These are phyloP conservation scores for Cryptosporidium bovis DNA, from an alignment of 169 alveolate species.

Conservation along the genomic window DNA sequence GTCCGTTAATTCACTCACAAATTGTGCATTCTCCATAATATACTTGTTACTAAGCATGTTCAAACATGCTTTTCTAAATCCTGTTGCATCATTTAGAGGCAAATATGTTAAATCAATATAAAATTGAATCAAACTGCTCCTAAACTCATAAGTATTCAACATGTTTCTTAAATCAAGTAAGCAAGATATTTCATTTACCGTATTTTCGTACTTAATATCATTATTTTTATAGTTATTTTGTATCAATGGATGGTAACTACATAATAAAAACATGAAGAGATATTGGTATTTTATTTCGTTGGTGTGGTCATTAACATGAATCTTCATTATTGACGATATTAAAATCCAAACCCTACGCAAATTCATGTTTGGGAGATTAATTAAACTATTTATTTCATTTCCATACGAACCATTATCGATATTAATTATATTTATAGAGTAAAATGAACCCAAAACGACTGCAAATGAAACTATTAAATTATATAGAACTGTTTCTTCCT, in stretches of 20 bases:
- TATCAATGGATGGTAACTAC: conserved; percentile 53
- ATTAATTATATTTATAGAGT: conserved; percentile 4
- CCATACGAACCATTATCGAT: neutral
- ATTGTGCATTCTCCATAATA: neutral
- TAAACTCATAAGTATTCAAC: neutral
- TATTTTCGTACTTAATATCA: neutral
- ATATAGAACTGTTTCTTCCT: neutral
- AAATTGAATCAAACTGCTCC: neutral
- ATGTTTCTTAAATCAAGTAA: neutral
- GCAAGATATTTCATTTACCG: neutral
- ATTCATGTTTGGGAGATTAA: conserved; percentile 1
- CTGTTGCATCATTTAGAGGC: conserved; percentile 35
- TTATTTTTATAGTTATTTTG: neutral
- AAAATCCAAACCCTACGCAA: conserved; percentile 21
- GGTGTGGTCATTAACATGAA: neutral
- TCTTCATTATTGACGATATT: neutral
- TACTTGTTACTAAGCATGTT: neutral
- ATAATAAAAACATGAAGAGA: conserved; percentile 12
- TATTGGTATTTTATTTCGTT: conserved; percentile 8
- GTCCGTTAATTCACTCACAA: neutral
- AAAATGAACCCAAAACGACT: conserved; percentile 17
- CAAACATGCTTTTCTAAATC: conserved; percentile 45
- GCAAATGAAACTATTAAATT: conserved; percentile 23
- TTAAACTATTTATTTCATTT: neutral
- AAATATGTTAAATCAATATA: conserved; percentile 22